phyloP scores from a whole-genome alignment of 306 rosid genomes.

The Glycine tomentella region DNA sequence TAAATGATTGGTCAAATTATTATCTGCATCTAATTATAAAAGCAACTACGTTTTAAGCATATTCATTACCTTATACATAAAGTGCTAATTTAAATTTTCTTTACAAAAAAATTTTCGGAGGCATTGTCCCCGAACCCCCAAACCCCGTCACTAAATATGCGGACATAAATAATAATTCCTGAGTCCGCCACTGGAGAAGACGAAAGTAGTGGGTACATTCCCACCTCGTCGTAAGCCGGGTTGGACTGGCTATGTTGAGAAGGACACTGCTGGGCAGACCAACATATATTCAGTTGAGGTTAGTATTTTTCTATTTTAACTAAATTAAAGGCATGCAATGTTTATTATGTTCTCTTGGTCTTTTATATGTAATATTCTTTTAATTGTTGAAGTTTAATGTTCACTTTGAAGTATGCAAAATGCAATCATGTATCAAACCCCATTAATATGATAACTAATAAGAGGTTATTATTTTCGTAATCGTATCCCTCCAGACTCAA shows the following conservation, averaged over 20 bases:
- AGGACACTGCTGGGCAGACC: slow-evolving; percentile 98
- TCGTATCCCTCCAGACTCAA: too few species aligned
- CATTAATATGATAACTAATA: background rate
- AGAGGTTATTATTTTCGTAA: background rate
- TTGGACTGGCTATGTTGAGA: slow-evolving; percentile 97
- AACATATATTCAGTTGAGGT: slow-evolving; percentile 97
- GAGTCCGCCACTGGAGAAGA: too few species aligned
- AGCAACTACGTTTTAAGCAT: too few species aligned
- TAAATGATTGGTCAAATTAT: too few species aligned
- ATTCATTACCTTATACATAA: too few species aligned
- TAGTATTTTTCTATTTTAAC: slow-evolving; percentile 34
- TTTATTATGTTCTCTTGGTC: background rate
- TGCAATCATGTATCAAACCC: background rate
- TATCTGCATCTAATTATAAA: too few species aligned
- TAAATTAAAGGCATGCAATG: background rate
- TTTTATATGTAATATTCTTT: background rate
- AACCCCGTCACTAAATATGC: too few species aligned
- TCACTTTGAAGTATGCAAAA: slow-evolving; percentile 14
- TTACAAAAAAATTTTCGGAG: too few species aligned
- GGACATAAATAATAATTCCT: too few species aligned
- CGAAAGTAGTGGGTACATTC: slow-evolving; percentile 82
- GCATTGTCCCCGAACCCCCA: too few species aligned
- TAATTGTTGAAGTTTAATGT: slow-evolving; percentile 4
- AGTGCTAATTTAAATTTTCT: too few species aligned
- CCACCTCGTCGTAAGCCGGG: slow-evolving; percentile 76